A percentile compares a stretch with the other conserved stretches of the same genome.
These are phyloP conservation scores for Lecanicillium sp. DNA, from an alignment of 2,329 filamentous ascomycete genomes.

Conservation along the genomic window DNA sequence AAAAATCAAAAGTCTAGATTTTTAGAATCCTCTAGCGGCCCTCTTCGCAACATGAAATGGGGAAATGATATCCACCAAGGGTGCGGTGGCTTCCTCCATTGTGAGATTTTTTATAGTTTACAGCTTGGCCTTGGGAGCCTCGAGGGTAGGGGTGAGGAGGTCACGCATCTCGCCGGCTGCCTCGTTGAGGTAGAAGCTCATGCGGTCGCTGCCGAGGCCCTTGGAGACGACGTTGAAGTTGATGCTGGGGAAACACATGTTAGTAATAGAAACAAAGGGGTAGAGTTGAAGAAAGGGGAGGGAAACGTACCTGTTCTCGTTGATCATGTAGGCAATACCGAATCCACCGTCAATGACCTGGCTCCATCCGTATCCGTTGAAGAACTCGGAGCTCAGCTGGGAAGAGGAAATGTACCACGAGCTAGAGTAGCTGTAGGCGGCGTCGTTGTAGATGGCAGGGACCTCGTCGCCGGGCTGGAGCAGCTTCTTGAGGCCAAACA, in stretches of 20 bases:
- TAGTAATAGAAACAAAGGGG: neutral
- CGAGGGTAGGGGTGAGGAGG: conserved; percentile 71
- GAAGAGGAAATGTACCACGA: conserved; percentile 86
- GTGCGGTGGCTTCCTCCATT: neutral
- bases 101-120: conserved; percentile 33
- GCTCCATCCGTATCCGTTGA: conserved; percentile 98
- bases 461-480: conserved; percentile 72
- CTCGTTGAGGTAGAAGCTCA: conserved; percentile 95
- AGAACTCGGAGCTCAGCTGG: conserved; percentile 92
- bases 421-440: conserved; percentile 72
- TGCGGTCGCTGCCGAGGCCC: conserved; percentile 78
- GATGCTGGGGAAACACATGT: conserved; percentile 50
- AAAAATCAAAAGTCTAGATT: neutral
- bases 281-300: neutral
- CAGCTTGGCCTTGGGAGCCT: conserved; percentile 79
- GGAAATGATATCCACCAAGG: neutral
- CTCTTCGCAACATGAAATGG: no score
- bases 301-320: conserved; percentile 73
- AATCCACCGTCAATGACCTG: conserved; percentile 95
- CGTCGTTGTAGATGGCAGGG: conserved; percentile 79
- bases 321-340: conserved; percentile 99
- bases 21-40: neutral
- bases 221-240: conserved; percentile 99
- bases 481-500: conserved; percentile 95
- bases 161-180: conserved; percentile 86